Conservation (phyloP, 129 eudicot genomes). For the Silybum marianum region DNA sequence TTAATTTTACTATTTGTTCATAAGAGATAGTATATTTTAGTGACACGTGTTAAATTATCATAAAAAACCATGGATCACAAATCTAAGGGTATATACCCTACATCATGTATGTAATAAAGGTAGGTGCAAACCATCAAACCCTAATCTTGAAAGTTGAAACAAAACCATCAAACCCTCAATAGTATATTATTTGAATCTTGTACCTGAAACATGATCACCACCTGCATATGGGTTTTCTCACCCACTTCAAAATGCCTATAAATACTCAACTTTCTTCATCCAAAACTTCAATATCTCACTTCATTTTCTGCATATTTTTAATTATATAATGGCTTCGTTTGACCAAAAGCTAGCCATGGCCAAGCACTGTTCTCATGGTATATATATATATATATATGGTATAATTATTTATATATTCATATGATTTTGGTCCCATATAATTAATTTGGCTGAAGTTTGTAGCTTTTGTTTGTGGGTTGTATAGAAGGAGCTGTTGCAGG, state of each 20-base stretch:
- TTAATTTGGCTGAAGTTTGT: background rate
- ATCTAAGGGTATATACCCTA: too few species aligned
- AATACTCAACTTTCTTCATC: conserved; percentile 21
- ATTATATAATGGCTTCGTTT: conserved; percentile 44
- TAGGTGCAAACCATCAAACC: too few species aligned
- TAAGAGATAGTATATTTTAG: too few species aligned
- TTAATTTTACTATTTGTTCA: too few species aligned
- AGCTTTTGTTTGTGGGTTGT: conserved; percentile 4
- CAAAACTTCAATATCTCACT: conserved; percentile 16
- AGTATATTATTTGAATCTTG: background rate
- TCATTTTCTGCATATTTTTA: background rate
- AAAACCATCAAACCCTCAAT: conserved; percentile 57
- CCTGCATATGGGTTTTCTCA: conserved; percentile 25
- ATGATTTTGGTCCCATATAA: background rate
- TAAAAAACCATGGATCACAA: too few species aligned
- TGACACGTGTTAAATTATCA: too few species aligned
- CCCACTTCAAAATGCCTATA: conserved; percentile 25
- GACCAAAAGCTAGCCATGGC: conserved; percentile 86
- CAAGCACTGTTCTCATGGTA: conserved; percentile 86
- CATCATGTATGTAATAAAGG: too few species aligned
- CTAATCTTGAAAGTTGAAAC: background rate
- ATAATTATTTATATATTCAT: background rate
- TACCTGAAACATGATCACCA: conserved; percentile 28
- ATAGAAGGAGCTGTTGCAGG: conserved; percentile 93
- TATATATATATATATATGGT: background rate